Conservation (phyloP, 305 asterid genomes). For the Fraxinus ornus region DNA sequence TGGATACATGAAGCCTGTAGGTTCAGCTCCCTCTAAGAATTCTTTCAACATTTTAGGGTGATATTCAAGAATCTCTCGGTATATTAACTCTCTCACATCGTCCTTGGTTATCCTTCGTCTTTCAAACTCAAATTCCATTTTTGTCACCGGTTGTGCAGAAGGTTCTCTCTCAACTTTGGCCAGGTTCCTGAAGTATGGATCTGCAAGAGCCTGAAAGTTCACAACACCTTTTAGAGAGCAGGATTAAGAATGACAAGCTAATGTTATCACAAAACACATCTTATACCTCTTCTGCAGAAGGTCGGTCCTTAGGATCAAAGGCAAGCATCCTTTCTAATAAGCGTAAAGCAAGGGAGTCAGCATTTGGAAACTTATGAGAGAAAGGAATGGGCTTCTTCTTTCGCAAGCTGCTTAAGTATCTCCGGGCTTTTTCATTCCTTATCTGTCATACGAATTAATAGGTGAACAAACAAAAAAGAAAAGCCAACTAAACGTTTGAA, state of each 20-base stretch:
- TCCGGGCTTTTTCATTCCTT: not conserved
- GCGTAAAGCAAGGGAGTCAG: not conserved
- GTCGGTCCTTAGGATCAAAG: not conserved
- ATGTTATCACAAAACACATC: not conserved
- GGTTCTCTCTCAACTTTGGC: not conserved
- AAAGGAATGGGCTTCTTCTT: not conserved
- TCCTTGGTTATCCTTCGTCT: not conserved
- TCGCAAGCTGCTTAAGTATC: not conserved
- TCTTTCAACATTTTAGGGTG: not conserved
- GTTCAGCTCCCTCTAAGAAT: not conserved
- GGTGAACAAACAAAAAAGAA: not conserved
- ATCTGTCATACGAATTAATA: not conserved
- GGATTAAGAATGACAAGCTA: not conserved
- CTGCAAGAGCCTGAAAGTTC: not conserved
- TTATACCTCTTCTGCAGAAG: not conserved
- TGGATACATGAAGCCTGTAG: not conserved
- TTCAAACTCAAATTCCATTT: not conserved
- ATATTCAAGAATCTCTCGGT: not conserved
- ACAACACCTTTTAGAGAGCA: not conserved
- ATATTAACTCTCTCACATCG: not conserved
- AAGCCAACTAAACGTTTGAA: not conserved
- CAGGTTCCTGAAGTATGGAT: not conserved
- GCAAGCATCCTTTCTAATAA: not conserved
- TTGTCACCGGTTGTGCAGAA: not conserved
- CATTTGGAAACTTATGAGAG: not conserved